Conservation (phyloP, 2,329 filamentous ascomycete species). For the Stromatinia cepivora region DNA sequence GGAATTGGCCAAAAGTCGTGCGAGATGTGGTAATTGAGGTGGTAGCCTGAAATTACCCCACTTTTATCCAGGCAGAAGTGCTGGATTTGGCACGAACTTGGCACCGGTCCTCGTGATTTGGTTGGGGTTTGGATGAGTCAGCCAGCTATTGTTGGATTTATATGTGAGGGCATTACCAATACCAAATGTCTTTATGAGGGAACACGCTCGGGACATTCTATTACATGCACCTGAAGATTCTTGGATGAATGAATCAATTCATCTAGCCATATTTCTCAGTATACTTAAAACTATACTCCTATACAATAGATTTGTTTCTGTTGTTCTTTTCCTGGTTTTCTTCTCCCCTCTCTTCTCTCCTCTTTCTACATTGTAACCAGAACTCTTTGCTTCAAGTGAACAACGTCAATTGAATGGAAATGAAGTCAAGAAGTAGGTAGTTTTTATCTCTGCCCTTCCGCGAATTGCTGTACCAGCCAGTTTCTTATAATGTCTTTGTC, state of each 20-base stretch:
- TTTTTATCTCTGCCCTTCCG: neutral
- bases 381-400: neutral
- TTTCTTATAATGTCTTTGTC: neutral
- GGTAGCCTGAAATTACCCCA: constrained; percentile 2
- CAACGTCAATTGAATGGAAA: neutral
- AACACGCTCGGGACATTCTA: too few species aligned
- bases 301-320: neutral
- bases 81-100: neutral
- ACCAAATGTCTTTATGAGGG: neutral
- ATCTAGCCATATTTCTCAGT: neutral
- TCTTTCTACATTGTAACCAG: neutral
- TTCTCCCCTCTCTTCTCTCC: too few species aligned
- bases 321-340: neutral
- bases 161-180: neutral
- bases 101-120: constrained; percentile 12
- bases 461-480: neutral
- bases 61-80: constrained; percentile 22
- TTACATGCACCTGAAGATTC: too few species aligned
- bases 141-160: neutral
- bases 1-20: neutral
- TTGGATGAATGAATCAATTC: neutral
- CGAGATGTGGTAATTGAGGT: neutral
- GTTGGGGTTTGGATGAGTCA: neutral
- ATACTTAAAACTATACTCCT: neutral
- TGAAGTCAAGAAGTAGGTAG: neutral